phyloP scores from a whole-genome alignment of 768 basidiomycete species.

The Trametes cingulata region DNA sequence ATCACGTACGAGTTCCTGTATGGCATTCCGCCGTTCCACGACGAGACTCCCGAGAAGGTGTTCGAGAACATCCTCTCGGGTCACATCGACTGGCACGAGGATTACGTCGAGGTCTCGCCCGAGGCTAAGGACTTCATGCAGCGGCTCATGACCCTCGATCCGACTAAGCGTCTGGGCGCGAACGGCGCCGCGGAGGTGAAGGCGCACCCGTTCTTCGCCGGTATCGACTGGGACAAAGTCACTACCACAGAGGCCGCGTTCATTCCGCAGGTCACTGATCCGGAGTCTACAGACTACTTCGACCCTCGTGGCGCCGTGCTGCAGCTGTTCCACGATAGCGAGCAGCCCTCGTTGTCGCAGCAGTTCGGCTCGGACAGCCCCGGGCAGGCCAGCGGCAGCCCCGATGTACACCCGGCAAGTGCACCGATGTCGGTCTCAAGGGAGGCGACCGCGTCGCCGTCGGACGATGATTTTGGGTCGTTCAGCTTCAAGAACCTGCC shows the following conservation, averaged over 20 bases:
- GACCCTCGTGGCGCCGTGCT: conserved; percentile 92
- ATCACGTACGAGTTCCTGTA: conserved; percentile 98
- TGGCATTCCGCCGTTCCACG: conserved; percentile 96
- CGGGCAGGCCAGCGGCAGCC: conserved; percentile 20
- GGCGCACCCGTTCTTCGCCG: conserved; percentile 84
- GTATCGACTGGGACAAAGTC: conserved; percentile 92
- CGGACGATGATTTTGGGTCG: conserved; percentile 90
- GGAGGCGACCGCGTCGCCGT: conserved; percentile 50
- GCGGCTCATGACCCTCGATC: conserved; percentile 79
- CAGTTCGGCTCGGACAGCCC: conserved; percentile 49
- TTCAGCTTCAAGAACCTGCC: conserved; percentile 99
- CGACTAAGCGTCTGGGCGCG: conserved; percentile 76
- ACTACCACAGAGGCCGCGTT: conserved; percentile 89
- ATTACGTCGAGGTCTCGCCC: conserved; percentile 81
- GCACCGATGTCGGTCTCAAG: conserved; percentile 41
- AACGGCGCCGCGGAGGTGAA: conserved; percentile 93
- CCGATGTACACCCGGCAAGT: conserved; percentile 28
- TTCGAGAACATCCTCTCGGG: conserved; percentile 98
- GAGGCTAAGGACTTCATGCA: conserved; percentile 92
- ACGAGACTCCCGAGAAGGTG: conserved; percentile 94
- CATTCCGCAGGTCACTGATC: conserved; percentile 92
- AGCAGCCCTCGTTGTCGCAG: conserved; percentile 56
- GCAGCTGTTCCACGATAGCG: conserved; percentile 91
- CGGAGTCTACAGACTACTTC: conserved; percentile 99
- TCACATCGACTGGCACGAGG: conserved; percentile 94